Percentiles rank a stretch among this genome's conserved stretches.
phyloP scores from a whole-genome alignment of 208 protist species.

The Trichomonas vaginalis region DNA sequence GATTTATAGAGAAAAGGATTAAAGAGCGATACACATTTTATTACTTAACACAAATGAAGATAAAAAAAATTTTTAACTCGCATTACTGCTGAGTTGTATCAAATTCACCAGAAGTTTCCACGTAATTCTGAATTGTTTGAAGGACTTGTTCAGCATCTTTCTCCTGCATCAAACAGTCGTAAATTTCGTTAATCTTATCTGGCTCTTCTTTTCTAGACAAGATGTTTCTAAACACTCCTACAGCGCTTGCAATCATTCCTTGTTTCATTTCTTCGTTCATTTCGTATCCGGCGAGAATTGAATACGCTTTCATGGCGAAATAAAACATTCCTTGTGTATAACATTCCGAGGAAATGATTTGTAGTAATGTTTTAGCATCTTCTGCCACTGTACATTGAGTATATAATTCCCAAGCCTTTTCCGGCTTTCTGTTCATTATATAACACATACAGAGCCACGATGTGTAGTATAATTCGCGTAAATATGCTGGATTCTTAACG shows the following conservation, averaged over 20 bases:
- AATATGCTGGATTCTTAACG: neutral
- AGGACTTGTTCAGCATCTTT: neutral
- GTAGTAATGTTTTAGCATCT: neutral
- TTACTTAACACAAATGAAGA: too few relatives aligned
- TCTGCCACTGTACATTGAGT: neutral
- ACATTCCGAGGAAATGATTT: neutral
- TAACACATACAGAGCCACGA: neutral
- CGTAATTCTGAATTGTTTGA: neutral
- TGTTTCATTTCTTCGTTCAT: neutral
- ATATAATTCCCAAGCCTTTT: neutral
- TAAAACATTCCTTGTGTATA: neutral
- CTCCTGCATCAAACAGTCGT: neutral
- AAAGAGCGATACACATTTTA: too few relatives aligned
- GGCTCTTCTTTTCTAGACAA: neutral
- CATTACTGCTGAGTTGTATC: too few relatives aligned
- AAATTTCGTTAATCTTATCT: neutral
- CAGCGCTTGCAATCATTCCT: neutral
- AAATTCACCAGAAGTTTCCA: neutral
- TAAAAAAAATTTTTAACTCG: too few relatives aligned
- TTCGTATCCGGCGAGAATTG: neutral
- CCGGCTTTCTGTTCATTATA: neutral
- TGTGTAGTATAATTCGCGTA: neutral
- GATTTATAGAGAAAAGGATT: too few relatives aligned
- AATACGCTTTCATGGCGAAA: neutral
- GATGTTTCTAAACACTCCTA: conserved; percentile 9